Evolutionary conservation across 345 rosid species (phyloP).

Genomic region (Excoecaria agallocha): DNA sequence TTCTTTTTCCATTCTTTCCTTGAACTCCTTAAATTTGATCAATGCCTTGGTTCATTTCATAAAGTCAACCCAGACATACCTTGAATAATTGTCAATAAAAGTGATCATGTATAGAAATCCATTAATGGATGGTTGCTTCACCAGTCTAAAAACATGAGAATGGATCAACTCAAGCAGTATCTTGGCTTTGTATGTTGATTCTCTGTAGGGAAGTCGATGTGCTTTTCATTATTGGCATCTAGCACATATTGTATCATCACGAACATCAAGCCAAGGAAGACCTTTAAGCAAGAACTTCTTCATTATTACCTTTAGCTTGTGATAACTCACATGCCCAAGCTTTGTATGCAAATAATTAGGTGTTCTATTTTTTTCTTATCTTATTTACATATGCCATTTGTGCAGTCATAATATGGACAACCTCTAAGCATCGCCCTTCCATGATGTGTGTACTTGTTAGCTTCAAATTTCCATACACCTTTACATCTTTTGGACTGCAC

Average conservation of each 20-base stretch:
- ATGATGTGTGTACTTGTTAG: neutral
- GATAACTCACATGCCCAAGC: neutral
- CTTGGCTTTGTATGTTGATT: neutral
- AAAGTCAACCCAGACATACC: neutral
- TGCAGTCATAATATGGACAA: neutral
- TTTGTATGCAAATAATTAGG: neutral
- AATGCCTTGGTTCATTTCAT: neutral
- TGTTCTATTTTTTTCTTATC: neutral
- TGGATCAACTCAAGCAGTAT: neutral
- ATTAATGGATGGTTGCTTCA: neutral
- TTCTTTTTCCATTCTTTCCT: no score
- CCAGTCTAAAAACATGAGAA: neutral
- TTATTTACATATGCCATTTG: neutral
- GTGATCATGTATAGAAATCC: neutral
- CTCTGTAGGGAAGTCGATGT: neutral
- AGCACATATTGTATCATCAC: neutral
- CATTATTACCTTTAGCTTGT: neutral
- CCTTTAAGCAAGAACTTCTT: neutral
- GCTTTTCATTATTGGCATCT: neutral
- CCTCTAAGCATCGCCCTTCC: neutral
- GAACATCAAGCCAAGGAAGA: neutral
- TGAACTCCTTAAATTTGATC: no score
- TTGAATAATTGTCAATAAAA: neutral
- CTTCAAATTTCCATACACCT: neutral
- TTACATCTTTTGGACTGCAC: neutral